A percentile compares a stretch with the other conserved stretches of the same genome.
phyloP scores from a whole-genome alignment of 352 stramenopile species.

The Globisporangium sylvaticum region DNA sequence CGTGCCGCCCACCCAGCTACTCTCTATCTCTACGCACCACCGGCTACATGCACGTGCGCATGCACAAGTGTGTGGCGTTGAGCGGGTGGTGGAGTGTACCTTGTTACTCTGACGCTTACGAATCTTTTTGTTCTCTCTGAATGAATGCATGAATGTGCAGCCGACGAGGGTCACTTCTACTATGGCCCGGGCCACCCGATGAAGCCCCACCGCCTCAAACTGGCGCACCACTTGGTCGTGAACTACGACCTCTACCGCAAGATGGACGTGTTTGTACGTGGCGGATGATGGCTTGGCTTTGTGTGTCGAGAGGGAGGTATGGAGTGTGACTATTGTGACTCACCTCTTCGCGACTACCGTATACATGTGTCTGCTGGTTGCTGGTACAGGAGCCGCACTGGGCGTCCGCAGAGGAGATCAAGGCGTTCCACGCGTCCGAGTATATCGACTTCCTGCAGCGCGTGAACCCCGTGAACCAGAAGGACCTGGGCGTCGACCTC shows the following conservation, averaged over 20 bases:
- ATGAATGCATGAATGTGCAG: slow-evolving; percentile 29
- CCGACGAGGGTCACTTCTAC: slow-evolving; percentile 92
- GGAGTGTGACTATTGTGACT: neutral
- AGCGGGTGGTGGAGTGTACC: neutral
- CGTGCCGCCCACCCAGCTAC: slow-evolving; percentile 11
- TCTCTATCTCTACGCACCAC: neutral
- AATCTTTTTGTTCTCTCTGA: neutral
- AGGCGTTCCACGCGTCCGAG: neutral
- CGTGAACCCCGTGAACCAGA: slow-evolving; percentile 30
- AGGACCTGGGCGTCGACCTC: slow-evolving; percentile 69
- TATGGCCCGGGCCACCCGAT: neutral
- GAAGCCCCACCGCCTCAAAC: neutral
- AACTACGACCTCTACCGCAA: slow-evolving; percentile 1
- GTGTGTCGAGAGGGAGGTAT: neutral
- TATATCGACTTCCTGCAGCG: neutral
- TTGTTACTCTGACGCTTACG: neutral
- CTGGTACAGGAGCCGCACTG: slow-evolving; percentile 66
- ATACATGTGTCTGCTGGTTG: neutral
- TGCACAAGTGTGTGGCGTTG: neutral
- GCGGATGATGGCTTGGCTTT: neutral
- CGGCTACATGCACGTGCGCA: neutral
- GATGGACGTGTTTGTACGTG: neutral
- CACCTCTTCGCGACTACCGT: neutral
- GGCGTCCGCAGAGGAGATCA: slow-evolving; percentile 32
- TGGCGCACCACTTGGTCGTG: neutral